A percentile compares a stretch with the other conserved stretches of the same genome.
Evolutionary conservation across 2,329 filamentous ascomycete species (phyloP).

Genomic region (Aureobasidium sp.): DNA sequence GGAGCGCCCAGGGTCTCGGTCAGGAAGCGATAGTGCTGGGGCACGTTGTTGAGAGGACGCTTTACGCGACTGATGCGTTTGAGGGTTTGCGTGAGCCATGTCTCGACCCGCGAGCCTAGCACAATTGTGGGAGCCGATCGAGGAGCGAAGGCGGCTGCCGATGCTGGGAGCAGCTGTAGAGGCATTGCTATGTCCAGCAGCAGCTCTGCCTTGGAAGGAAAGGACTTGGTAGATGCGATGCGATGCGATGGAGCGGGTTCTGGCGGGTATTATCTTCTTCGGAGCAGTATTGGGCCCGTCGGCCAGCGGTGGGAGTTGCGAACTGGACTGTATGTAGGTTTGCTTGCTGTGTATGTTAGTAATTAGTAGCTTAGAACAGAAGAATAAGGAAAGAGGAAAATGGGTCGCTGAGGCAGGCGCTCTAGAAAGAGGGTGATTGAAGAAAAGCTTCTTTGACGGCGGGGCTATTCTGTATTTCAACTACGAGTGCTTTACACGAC

Average conservation of each 20-base stretch:
- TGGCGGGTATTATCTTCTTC: slow-evolving; percentile 3
- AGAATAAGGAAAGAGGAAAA: slow-evolving; percentile 5
- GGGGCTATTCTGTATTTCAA: slow-evolving; percentile 7
- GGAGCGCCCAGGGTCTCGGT: slow-evolving; percentile 85
- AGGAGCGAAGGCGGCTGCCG: slow-evolving; percentile 91
- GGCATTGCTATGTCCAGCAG: slow-evolving; percentile 52
- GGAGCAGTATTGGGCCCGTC: slow-evolving; percentile 3
- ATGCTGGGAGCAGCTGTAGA: slow-evolving; percentile 85
- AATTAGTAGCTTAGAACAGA: slow-evolving; percentile 1
- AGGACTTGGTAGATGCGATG: slow-evolving; percentile 7
- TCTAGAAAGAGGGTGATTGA: slow-evolving; percentile 4
- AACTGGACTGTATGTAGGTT: background rate
- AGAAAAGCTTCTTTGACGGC: slow-evolving; percentile 7
- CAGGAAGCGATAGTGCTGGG: slow-evolving; percentile 90
- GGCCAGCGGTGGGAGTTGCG: background rate
- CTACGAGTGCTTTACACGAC: background rate
- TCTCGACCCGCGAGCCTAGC: slow-evolving; percentile 81
- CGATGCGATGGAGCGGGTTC: slow-evolving; percentile 5
- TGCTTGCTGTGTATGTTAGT: slow-evolving; percentile 10
- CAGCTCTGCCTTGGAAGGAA: background rate
- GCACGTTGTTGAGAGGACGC: slow-evolving; percentile 91
- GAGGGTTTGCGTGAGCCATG: slow-evolving; percentile 92
- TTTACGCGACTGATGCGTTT: slow-evolving; percentile 97
- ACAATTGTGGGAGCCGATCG: slow-evolving; percentile 92
- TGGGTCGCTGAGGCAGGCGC: background rate